Conservation (phyloP, 306 rosid species). For the Dicorynia guianensis region DNA sequence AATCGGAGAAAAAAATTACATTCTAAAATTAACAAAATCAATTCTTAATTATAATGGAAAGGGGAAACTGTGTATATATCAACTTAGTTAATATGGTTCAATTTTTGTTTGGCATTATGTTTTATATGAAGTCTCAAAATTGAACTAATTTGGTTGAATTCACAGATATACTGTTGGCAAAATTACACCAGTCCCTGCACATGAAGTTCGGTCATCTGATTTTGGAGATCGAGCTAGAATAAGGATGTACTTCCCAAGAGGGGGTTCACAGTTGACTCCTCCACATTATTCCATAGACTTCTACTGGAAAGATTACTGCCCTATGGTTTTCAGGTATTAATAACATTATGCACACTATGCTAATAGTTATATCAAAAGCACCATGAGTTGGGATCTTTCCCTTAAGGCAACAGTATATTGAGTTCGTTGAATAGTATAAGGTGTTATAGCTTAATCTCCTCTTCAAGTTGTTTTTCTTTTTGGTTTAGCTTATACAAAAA, state of each 20-base stretch:
- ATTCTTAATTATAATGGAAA: too few relatives aligned
- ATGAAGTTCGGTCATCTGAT: constrained; percentile 95
- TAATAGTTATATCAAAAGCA: constrained; percentile 9
- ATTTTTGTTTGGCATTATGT: constrained; percentile 29
- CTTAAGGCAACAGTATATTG: constrained; percentile 4
- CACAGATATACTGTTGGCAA: constrained; percentile 97
- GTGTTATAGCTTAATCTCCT: neutral
- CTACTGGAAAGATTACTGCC: constrained; percentile 98
- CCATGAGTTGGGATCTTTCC: constrained; percentile 42
- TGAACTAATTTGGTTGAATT: constrained; percentile 52
- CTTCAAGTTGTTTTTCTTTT: neutral
- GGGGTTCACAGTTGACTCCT: constrained; percentile 92
- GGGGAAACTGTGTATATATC: neutral
- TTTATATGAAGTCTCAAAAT: constrained; percentile 1
- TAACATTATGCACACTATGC: constrained; percentile 31
- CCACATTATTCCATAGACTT: constrained; percentile 86
- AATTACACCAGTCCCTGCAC: constrained; percentile 91
- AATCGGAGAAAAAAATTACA: too few relatives aligned
- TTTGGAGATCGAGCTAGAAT: constrained; percentile 94
- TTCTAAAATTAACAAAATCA: too few relatives aligned
- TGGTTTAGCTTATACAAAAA: neutral
- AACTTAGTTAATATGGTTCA: neutral
- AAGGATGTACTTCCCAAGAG: constrained; percentile 85
- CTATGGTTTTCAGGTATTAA: constrained; percentile 96
- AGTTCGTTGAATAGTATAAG: constrained; percentile 14